phyloP scores from a whole-genome alignment of 441 rosid genomes.

The Croton setiger region DNA sequence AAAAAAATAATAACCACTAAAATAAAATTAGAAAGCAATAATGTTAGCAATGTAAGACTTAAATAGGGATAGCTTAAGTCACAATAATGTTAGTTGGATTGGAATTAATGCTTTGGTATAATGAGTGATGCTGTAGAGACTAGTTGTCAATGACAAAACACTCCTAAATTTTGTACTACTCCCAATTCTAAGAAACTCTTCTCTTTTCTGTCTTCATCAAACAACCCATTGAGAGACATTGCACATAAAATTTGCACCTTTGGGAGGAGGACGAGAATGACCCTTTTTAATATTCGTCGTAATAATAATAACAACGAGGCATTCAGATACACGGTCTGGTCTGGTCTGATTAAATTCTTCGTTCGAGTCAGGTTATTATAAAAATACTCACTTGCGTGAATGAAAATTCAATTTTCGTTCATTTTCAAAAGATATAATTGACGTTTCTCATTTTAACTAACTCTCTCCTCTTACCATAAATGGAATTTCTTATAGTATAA shows the following conservation, averaged over 20 bases:
- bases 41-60: not conserved
- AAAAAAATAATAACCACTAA: not conserved
- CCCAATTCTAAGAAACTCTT: conserved; percentile 3
- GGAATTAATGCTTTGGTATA: not conserved
- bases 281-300: too few species aligned
- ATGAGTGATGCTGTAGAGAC: not conserved
- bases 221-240: conserved; percentile 11
- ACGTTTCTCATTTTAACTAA: too few species aligned
- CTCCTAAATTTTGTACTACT: not conserved
- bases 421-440: too few species aligned
- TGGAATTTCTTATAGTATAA: too few species aligned
- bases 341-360: too few species aligned
- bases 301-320: too few species aligned
- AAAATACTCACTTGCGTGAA: too few species aligned
- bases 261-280: too few species aligned
- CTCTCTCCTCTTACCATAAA: too few species aligned
- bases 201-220: conserved; percentile 20
- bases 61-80: not conserved
- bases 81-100: not conserved
- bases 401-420: too few species aligned
- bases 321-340: too few species aligned
- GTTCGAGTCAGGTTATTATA: too few species aligned
- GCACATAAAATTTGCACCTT: not conserved
- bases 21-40: not conserved
- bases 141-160: not conserved